phyloP scores from a whole-genome alignment of 129 eudicot genomes.

The Ambrosia trifida region DNA sequence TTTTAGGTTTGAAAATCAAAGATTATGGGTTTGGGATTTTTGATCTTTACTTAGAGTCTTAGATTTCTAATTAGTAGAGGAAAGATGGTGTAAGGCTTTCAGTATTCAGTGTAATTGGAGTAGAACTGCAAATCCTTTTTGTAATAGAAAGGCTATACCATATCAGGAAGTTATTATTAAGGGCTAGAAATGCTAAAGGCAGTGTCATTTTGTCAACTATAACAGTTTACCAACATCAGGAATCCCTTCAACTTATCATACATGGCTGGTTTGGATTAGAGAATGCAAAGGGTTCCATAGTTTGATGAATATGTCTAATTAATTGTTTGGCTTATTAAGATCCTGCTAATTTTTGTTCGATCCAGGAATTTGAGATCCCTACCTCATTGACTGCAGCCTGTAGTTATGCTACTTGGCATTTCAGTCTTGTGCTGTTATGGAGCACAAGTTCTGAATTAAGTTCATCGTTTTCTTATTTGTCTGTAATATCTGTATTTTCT shows the following conservation, averaged over 20 bases:
- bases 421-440: constrained; percentile 9
- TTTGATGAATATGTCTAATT: constrained; percentile 9
- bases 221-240: background rate
- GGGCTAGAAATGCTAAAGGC: background rate
- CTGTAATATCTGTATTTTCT: background rate
- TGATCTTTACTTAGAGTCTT: background rate
- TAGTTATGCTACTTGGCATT: background rate
- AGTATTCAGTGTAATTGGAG: background rate
- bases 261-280: background rate
- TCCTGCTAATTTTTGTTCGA: background rate
- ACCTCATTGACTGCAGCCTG: background rate
- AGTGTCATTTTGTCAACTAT: background rate
- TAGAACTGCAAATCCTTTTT: background rate
- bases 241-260: background rate
- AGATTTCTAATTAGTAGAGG: background rate
- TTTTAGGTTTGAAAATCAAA: constrained; percentile 13
- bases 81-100: background rate
- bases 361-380: constrained; percentile 6
- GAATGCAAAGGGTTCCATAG: background rate
- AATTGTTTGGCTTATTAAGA: background rate
- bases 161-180: background rate
- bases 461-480: background rate
- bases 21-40: background rate
- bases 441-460: background rate
- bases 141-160: constrained; percentile 1